Percentiles rank a stretch among this genome's conserved stretches.
These are phyloP conservation scores for Trametes elegans DNA, from an alignment of 768 basidiomycete species.

Conservation along the genomic window DNA sequence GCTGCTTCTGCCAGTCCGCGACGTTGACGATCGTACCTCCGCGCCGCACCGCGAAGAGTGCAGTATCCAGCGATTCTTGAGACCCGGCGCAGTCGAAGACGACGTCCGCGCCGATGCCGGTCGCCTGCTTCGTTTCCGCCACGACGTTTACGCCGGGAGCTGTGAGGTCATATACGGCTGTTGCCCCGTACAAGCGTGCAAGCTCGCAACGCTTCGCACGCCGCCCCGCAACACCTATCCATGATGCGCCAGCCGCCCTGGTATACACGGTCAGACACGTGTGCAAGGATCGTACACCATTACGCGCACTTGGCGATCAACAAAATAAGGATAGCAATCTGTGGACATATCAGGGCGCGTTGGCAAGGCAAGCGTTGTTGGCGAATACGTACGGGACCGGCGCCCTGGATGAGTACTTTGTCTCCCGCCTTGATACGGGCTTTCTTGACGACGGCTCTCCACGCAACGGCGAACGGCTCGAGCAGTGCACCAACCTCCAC, in stretches of 20 bases:
- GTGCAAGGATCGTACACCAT: no score
- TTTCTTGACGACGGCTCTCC: constrained; percentile 44
- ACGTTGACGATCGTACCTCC: constrained; percentile 42
- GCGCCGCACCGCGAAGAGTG: constrained; percentile 35
- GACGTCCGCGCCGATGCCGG: constrained; percentile 40
- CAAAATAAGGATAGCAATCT: constrained; percentile 25
- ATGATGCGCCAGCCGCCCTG: constrained; percentile 28
- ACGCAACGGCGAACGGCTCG: constrained; percentile 48
- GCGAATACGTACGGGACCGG: constrained; percentile 40
- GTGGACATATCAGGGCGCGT: neutral
- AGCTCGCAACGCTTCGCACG: constrained; percentile 36
- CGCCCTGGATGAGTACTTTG: constrained; percentile 41
- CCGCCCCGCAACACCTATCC: constrained; percentile 42
- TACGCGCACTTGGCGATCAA: constrained; percentile 15
- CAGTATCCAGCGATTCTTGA: constrained; percentile 37
- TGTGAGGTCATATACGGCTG: constrained; percentile 36
- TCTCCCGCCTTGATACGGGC: constrained; percentile 39
- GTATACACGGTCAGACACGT: neutral
- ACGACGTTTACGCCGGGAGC: constrained; percentile 24
- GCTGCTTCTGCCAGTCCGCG: constrained; percentile 40
- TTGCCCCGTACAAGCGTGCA: constrained; percentile 38
- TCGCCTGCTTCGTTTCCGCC: constrained; percentile 28
- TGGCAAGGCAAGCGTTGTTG: neutral
- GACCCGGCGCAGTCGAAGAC: constrained; percentile 48
- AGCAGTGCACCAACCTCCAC: constrained; percentile 48